phyloP scores from a whole-genome alignment of 202 grass and related monocot species.

The Tripidium arundinaceum region DNA sequence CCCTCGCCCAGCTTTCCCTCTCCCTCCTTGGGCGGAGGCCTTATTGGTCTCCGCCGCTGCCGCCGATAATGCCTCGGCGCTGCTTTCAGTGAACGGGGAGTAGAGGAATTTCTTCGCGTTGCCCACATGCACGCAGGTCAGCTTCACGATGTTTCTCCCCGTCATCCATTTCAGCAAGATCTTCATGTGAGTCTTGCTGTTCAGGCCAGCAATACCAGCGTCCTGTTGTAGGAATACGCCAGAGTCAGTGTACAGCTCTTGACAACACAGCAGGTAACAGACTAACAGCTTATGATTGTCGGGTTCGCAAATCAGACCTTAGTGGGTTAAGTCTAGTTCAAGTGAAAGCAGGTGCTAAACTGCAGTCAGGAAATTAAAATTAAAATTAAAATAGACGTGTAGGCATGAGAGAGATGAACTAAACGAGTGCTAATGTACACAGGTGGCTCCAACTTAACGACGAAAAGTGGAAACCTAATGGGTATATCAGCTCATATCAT shows the following conservation, averaged over 20 bases:
- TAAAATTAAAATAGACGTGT: not conserved
- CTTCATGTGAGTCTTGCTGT: constrained; percentile 98
- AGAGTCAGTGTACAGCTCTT: not conserved
- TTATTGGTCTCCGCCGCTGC: too few species aligned
- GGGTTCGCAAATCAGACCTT: not conserved
- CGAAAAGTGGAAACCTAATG: not conserved
- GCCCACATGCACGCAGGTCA: constrained; percentile 41
- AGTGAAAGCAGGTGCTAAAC: not conserved
- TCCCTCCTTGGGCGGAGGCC: too few species aligned
- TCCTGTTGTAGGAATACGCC: constrained; percentile 35
- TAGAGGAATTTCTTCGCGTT: constrained; percentile 71
- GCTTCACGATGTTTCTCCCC: constrained; percentile 64
- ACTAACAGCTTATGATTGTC: not conserved
- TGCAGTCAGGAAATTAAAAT: not conserved
- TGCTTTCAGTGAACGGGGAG: constrained; percentile 35
- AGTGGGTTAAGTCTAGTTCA: not conserved
- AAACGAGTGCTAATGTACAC: not conserved
- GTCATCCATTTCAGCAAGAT: constrained; percentile 94
- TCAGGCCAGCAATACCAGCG: constrained; percentile 57
- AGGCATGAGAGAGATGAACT: not conserved
- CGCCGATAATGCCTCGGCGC: too few species aligned
- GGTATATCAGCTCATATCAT: too few species aligned
- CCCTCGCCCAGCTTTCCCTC: too few species aligned
- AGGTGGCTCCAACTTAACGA: not conserved
- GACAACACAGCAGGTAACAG: not conserved